Evolutionary conservation across 108 stramenopile species (phyloP).

Genomic region (Discostella stelligeroides): DNA sequence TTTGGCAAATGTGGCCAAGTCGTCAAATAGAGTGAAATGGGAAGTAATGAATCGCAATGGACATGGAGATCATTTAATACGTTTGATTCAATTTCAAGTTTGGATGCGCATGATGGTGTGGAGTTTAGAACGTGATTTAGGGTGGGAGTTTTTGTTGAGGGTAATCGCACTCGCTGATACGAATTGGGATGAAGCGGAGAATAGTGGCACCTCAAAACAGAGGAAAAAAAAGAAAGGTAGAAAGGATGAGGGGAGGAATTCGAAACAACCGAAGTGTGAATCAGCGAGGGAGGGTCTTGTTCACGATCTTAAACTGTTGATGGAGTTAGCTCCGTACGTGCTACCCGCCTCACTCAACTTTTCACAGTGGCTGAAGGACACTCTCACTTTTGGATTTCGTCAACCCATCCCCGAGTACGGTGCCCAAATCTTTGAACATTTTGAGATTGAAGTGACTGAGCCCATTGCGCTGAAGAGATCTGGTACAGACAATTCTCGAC

Average conservation of each 20-base stretch:
- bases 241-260: not conserved
- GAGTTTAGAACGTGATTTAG: slow-evolving; percentile 30
- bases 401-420: slow-evolving; percentile 47
- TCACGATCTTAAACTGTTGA: slow-evolving; percentile 22
- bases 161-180: slow-evolving; percentile 10
- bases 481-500: slow-evolving; percentile 10
- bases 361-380: slow-evolving; percentile 36
- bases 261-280: not conserved
- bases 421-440: slow-evolving; percentile 43
- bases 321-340: slow-evolving; percentile 40
- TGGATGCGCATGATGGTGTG: slow-evolving; percentile 51
- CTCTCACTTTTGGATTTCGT: slow-evolving; percentile 39
- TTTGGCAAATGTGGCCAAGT: not conserved
- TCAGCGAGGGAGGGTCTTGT: slow-evolving; percentile 33
- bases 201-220: slow-evolving; percentile 5
- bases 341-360: slow-evolving; percentile 44
- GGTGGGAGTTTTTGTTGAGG: slow-evolving; percentile 25
- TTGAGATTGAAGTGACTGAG: slow-evolving; percentile 38
- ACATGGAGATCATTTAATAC: slow-evolving; percentile 13
- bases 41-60: slow-evolving; percentile 19
- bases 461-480: slow-evolving; percentile 9
- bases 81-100: slow-evolving; percentile 34
- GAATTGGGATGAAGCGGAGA: not conserved
- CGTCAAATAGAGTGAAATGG: slow-evolving; percentile 11
- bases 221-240: slow-evolving; percentile 8